These are phyloP conservation scores for Cadophora malorum DNA, from an alignment of 2,329 filamentous ascomycete species.

Conservation along the genomic window DNA sequence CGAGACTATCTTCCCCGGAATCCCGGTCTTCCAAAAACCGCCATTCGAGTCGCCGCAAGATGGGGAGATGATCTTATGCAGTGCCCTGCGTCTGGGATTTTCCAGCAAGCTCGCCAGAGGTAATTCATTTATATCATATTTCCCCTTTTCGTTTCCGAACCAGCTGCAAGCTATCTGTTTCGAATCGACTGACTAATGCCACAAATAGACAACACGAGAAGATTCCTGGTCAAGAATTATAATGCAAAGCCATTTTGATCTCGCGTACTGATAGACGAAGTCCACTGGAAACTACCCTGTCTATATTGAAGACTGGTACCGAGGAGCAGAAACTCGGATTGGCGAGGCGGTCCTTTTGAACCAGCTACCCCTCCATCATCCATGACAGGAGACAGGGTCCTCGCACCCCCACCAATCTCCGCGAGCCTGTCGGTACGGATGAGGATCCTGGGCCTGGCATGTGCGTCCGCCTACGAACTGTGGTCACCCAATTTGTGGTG, in stretches of 20 bases:
- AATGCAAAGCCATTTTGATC: constrained; percentile 6
- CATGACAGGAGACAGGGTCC: background rate
- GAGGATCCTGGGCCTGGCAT: background rate
- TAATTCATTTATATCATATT: background rate
- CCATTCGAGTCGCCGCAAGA: constrained; percentile 15
- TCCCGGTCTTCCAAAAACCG: constrained; percentile 19
- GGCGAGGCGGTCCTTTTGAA: constrained; percentile 1
- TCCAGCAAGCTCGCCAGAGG: constrained; percentile 16
- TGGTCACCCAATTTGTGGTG: background rate
- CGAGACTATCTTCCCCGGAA: constrained; percentile 17
- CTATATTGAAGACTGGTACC: constrained; percentile 2
- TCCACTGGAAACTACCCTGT: background rate
- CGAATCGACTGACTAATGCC: constrained; percentile 1
- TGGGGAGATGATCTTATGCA: constrained; percentile 17
- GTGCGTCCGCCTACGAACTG: background rate
- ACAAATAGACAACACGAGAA: constrained; percentile 5
- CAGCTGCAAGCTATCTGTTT: constrained; percentile 5
- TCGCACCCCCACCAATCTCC: background rate
- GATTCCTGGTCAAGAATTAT: constrained; percentile 16
- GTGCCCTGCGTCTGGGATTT: constrained; percentile 8
- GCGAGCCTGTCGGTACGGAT: background rate
- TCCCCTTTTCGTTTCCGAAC: background rate
- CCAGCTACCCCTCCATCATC: background rate
- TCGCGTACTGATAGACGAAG: background rate
- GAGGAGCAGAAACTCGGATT: background rate